Conservation (phyloP, 345 rosid species). For the Aegle marmelos region DNA sequence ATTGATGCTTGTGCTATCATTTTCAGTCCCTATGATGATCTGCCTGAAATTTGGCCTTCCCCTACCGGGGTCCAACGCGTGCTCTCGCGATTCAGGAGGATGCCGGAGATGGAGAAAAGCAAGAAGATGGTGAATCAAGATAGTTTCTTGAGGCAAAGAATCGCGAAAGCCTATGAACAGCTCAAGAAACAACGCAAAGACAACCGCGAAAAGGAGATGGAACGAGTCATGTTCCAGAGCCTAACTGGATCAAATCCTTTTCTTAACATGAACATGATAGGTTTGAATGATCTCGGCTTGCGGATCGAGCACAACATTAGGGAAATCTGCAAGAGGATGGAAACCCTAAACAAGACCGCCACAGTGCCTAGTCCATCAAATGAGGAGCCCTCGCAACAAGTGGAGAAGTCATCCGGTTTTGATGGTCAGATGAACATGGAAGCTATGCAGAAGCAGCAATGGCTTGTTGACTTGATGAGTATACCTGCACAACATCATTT, state of each 20-base stretch:
- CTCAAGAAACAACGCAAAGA: conserved; percentile 36
- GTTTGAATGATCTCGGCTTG: conserved; percentile 40
- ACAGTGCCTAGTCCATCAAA: too few relatives aligned
- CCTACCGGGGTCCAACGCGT: conserved; percentile 27
- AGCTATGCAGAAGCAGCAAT: conserved; percentile 18
- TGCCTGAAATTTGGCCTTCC: conserved; percentile 55
- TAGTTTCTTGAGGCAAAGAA: conserved; percentile 36
- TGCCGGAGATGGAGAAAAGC: conserved; percentile 43
- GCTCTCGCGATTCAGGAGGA: conserved; percentile 27
- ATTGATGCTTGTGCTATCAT: conserved; percentile 46
- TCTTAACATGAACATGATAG: conserved; percentile 20
- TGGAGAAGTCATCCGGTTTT: background rate
- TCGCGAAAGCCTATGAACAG: conserved; percentile 27
- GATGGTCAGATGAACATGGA: conserved; percentile 9
- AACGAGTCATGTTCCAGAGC: conserved; percentile 26
- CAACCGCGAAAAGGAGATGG: conserved; percentile 37
- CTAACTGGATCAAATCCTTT: conserved; percentile 8
- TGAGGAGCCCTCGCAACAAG: background rate
- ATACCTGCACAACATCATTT: conserved; percentile 15
- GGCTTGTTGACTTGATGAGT: conserved; percentile 31
- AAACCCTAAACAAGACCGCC: background rate
- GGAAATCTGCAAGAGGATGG: conserved; percentile 13
- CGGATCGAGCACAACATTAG: conserved; percentile 23
- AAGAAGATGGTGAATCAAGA: conserved; percentile 51
- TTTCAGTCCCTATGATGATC: conserved; percentile 29